A percentile compares a stretch with the other conserved stretches of the same genome.
Evolutionary conservation across 306 rosid genomes (phyloP).

Genomic region (Amphicarpaea edgeworthii): DNA sequence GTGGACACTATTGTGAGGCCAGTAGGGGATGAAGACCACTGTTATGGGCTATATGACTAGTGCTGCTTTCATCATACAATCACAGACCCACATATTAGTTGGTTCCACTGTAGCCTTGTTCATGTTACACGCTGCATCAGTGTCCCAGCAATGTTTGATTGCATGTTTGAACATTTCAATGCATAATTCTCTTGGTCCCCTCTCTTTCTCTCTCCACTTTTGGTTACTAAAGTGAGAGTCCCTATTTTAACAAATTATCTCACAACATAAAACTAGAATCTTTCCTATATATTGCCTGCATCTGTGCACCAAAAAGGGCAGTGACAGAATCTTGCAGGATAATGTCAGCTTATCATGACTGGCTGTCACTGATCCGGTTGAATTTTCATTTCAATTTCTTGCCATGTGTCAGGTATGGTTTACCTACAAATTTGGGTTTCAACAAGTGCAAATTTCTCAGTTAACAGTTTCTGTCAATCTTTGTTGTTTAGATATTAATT

Average conservation of each 20-base stretch:
- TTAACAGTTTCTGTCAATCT: conserved; percentile 32
- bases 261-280: conserved; percentile 32
- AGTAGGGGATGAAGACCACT: conserved; percentile 43
- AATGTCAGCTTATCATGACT: conserved; percentile 38
- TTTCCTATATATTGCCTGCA: conserved; percentile 45
- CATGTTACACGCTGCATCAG: conserved; percentile 44
- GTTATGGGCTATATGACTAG: conserved; percentile 26
- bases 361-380: not conserved
- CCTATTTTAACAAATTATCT: conserved; percentile 39
- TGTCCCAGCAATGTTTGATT: conserved; percentile 51
- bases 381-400: conserved; percentile 23
- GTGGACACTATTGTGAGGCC: conserved; percentile 48
- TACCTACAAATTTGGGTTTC: conserved; percentile 23
- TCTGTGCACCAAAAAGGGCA: conserved; percentile 51
- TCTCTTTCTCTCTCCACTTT: conserved; percentile 43
- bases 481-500: conserved; percentile 42
- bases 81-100: conserved; percentile 53
- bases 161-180: conserved; percentile 48
- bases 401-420: conserved; percentile 33
- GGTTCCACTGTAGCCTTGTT: conserved; percentile 56
- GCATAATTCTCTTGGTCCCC: conserved; percentile 53
- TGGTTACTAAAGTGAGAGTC: conserved; percentile 42
- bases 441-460: conserved; percentile 33
- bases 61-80: conserved; percentile 51
- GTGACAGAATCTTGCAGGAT: conserved; percentile 44